Conservation (phyloP, 2,329 filamentous ascomycete genomes). For the Pseudogymnoascus sp. region DNA sequence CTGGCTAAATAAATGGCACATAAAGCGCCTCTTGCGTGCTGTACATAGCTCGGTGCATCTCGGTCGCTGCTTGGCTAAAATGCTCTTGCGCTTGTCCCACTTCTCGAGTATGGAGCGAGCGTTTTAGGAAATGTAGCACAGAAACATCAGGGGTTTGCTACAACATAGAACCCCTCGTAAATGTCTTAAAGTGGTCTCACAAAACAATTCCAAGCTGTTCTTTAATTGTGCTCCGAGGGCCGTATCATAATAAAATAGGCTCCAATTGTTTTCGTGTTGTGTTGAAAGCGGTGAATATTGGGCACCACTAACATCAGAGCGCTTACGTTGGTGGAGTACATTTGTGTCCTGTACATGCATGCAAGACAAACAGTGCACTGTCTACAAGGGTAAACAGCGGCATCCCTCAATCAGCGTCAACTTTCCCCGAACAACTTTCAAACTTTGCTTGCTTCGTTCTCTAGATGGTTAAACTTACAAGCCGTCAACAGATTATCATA, state of each 20-base stretch:
- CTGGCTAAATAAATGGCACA: background rate
- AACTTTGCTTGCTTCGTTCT: background rate
- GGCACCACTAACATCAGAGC: conserved; percentile 5
- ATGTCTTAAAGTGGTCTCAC: background rate
- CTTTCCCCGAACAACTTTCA: background rate
- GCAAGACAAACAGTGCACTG: conserved; percentile 3
- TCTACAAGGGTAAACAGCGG: conserved; percentile 1
- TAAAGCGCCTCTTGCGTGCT: background rate
- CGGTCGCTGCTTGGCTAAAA: background rate
- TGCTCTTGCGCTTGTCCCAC: background rate
- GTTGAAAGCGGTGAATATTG: conserved; percentile 7
- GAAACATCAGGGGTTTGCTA: background rate
- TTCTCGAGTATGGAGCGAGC: background rate
- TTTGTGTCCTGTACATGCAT: conserved; percentile 8
- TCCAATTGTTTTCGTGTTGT: background rate
- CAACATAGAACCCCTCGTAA: background rate
- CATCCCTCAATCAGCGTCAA: conserved; percentile 2
- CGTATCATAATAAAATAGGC: background rate
- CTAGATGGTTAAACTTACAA: conserved; percentile 1
- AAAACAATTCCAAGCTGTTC: background rate
- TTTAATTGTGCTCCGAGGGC: background rate
- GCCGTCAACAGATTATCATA: background rate
- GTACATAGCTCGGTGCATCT: too few relatives aligned
- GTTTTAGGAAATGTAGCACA: conserved; percentile 2
- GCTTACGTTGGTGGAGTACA: conserved; percentile 9